Conservation (phyloP, 495 filamentous ascomycete genomes). For the Aspergillus sclerotioniger region DNA sequence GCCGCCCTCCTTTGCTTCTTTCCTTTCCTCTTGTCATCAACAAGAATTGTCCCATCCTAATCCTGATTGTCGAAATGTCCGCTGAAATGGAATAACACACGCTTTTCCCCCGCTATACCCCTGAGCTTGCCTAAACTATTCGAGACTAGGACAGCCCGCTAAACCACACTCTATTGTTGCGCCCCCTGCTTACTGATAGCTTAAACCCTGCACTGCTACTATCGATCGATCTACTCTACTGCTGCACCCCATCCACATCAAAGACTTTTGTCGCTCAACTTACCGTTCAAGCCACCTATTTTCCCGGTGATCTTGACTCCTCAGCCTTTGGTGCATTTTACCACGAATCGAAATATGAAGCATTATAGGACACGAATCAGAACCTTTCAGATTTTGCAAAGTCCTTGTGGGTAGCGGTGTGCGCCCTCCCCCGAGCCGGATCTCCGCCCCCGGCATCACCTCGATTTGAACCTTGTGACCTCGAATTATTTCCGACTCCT, state of each 20-base stretch:
- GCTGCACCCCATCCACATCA: background rate
- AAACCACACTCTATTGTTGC: background rate
- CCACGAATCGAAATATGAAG: conserved; percentile 8
- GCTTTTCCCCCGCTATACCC: conserved; percentile 9
- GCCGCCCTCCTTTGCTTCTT: background rate
- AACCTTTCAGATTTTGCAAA: conserved; percentile 13
- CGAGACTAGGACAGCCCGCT: background rate
- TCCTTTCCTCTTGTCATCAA: background rate
- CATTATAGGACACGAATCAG: conserved; percentile 15
- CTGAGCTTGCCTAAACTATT: background rate
- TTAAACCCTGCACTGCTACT: background rate
- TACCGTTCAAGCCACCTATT: background rate
- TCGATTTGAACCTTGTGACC: background rate
- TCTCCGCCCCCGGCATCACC: background rate
- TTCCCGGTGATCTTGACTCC: background rate
- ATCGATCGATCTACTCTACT: background rate
- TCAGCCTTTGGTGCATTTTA: background rate
- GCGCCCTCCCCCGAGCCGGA: conserved; percentile 7
- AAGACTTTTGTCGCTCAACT: background rate
- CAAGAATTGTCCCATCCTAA: background rate
- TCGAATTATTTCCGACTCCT: background rate
- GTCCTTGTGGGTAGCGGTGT: conserved; percentile 21
- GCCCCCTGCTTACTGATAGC: background rate
- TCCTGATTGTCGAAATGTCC: background rate
- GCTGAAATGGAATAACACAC: conserved; percentile 23